These are phyloP conservation scores for Leucoagaricus sp. DNA, from an alignment of 1,284 basidiomycete species.

Conservation along the genomic window DNA sequence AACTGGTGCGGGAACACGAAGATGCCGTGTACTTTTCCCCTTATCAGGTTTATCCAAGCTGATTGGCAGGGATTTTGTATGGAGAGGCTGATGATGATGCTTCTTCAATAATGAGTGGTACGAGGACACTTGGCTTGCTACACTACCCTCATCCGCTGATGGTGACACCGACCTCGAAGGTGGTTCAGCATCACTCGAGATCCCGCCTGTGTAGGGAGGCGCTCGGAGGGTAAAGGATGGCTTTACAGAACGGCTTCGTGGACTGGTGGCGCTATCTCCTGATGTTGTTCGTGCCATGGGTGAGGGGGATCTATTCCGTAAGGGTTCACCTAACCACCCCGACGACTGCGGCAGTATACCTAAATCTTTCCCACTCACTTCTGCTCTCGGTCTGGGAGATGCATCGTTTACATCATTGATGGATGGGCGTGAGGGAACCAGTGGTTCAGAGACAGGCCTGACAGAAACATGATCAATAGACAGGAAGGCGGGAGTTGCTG, in stretches of 20 bases:
- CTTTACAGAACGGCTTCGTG: not conserved
- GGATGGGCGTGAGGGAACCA: not conserved
- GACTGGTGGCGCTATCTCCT: not conserved
- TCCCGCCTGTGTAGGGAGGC: slow-evolving; percentile 1
- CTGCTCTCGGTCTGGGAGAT: not conserved
- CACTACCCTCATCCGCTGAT: slow-evolving; percentile 17
- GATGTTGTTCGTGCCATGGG: slow-evolving; percentile 7
- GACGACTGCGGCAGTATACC: not conserved
- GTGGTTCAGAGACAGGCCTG: slow-evolving; percentile 2
- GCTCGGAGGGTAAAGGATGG: not conserved
- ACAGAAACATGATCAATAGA: not conserved
- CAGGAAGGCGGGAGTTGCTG: not conserved
- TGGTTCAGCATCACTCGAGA: slow-evolving; percentile 21
- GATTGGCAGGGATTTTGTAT: not conserved
- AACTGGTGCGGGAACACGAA: not conserved
- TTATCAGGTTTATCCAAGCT: not conserved
- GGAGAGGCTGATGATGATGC: slow-evolving; percentile 11
- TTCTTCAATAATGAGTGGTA: slow-evolving; percentile 10
- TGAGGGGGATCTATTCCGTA: slow-evolving; percentile 6
- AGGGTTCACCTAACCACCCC: not conserved
- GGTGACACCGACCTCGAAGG: slow-evolving; percentile 21
- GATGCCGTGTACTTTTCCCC: not conserved
- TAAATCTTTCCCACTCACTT: not conserved
- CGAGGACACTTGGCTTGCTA: slow-evolving; percentile 15
- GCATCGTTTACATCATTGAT: not conserved